A percentile compares a stretch with the other conserved stretches of the same genome.
Conservation (phyloP, 1,284 basidiomycete genomes). For the Leccinum ponderosum region DNA sequence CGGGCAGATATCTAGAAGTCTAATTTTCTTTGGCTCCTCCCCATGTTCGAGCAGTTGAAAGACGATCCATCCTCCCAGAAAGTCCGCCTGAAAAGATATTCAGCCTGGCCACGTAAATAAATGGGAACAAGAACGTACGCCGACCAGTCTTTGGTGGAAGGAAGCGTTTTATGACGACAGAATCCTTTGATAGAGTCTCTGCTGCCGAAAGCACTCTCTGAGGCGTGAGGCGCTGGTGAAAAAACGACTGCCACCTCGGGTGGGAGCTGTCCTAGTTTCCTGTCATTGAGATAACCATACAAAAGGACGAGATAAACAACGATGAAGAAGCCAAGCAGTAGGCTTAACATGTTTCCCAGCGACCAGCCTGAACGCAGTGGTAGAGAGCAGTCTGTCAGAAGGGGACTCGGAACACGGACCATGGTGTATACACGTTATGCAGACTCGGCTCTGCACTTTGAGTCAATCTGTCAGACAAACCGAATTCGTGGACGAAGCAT, state of each 20-base stretch:
- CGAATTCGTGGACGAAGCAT: background rate
- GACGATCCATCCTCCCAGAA: slow-evolving; percentile 76
- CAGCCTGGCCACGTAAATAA: background rate
- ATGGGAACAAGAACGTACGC: slow-evolving; percentile 30
- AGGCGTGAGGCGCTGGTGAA: slow-evolving; percentile 46
- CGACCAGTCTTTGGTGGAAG: slow-evolving; percentile 55
- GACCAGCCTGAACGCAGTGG: background rate
- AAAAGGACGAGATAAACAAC: slow-evolving; percentile 24
- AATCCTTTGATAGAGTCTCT: slow-evolving; percentile 35
- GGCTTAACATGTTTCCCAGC: slow-evolving; percentile 16
- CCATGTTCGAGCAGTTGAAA: slow-evolving; percentile 64
- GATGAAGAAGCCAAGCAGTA: slow-evolving; percentile 9
- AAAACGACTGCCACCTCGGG: slow-evolving; percentile 39
- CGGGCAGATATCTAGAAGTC: slow-evolving; percentile 63
- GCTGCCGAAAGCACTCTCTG: slow-evolving; percentile 41
- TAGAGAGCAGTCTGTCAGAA: background rate
- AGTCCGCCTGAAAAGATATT: slow-evolving; percentile 52
- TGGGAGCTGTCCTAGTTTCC: slow-evolving; percentile 46
- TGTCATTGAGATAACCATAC: slow-evolving; percentile 56
- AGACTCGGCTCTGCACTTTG: background rate
- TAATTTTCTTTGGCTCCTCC: slow-evolving; percentile 62
- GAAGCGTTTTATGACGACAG: slow-evolving; percentile 29
- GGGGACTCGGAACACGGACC: background rate
- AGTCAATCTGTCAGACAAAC: background rate
- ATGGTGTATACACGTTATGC: background rate